A percentile compares a stretch with the other conserved stretches of the same genome.
phyloP scores from a whole-genome alignment of 2,329 filamentous ascomycete species.

The Botrytis paeoniae region DNA sequence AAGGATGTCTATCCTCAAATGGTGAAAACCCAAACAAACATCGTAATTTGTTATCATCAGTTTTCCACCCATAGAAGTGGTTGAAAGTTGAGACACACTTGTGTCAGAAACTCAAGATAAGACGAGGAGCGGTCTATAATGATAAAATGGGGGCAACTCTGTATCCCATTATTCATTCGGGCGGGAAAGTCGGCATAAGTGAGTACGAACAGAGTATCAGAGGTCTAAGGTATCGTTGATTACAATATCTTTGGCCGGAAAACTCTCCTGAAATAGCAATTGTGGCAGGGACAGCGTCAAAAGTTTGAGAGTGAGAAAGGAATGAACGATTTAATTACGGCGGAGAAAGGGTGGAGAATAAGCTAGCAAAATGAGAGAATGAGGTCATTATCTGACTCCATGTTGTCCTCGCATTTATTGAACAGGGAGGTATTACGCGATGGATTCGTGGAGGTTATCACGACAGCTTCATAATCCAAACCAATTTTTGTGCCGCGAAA shows the following conservation, averaged over 20 bases:
- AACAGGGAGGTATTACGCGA: not conserved
- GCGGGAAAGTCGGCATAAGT: not conserved
- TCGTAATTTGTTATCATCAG: not conserved
- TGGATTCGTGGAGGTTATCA: not conserved
- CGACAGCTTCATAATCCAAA: not conserved
- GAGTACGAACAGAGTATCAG: not conserved
- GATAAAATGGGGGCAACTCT: not conserved
- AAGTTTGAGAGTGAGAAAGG: not conserved
- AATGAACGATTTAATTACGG: not conserved
- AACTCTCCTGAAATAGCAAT: not conserved
- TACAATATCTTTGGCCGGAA: not conserved
- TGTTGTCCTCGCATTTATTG: not conserved
- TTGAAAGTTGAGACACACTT: not conserved
- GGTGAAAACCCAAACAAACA: not conserved
- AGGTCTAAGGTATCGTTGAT: not conserved
- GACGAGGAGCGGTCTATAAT: not conserved
- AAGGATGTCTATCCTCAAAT: constrained; percentile 6
- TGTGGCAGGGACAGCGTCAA: not conserved
- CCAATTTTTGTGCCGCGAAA: not conserved
- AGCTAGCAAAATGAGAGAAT: not conserved
- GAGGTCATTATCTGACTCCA: not conserved
- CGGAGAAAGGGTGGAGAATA: not conserved
- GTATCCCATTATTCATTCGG: not conserved
- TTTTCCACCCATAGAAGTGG: not conserved
- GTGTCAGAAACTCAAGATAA: not conserved